These are phyloP conservation scores for Claviceps digitariae DNA, from an alignment of 2,329 filamentous ascomycete species.

Conservation along the genomic window DNA sequence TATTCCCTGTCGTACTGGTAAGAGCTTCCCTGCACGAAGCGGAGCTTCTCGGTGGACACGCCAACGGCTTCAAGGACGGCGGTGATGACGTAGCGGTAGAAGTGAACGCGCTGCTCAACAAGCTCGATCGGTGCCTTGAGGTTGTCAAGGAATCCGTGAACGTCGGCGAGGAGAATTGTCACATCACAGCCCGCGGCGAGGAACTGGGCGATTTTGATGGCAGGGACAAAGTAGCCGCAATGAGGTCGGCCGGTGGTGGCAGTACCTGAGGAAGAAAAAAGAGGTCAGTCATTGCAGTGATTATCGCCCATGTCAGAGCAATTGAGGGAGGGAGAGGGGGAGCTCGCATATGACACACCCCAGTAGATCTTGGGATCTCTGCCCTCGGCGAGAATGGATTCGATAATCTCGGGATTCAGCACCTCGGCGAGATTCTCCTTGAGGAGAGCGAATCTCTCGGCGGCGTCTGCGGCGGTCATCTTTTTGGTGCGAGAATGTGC, in stretches of 20 bases:
- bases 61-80: slow-evolving; percentile 63
- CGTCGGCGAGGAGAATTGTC: slow-evolving; percentile 61
- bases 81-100: slow-evolving; percentile 69
- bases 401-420: slow-evolving; percentile 72
- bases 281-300: neutral
- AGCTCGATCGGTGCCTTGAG: slow-evolving; percentile 81
- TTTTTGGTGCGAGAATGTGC: neutral
- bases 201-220: slow-evolving; percentile 81
- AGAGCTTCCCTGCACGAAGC: slow-evolving; percentile 71
- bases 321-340: neutral
- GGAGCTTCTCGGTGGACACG: slow-evolving; percentile 64
- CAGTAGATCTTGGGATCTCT: slow-evolving; percentile 71
- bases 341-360: slow-evolving; percentile 33
- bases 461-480: slow-evolving; percentile 19
- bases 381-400: slow-evolving; percentile 56
- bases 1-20: slow-evolving; percentile 68
- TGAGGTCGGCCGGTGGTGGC: slow-evolving; percentile 81
- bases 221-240: slow-evolving; percentile 77
- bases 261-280: slow-evolving; percentile 37
- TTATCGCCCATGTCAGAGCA: neutral
- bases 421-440: slow-evolving; percentile 69
- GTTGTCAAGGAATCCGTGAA: slow-evolving; percentile 69
- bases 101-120: slow-evolving; percentile 66
- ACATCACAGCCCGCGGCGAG: slow-evolving; percentile 74
- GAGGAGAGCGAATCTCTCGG: slow-evolving; percentile 63